A percentile compares a stretch with the other conserved stretches of the same genome.
These are phyloP conservation scores for Edaphochlamys debaryana DNA, from an alignment of 139 green algal genomes.

Conservation along the genomic window DNA sequence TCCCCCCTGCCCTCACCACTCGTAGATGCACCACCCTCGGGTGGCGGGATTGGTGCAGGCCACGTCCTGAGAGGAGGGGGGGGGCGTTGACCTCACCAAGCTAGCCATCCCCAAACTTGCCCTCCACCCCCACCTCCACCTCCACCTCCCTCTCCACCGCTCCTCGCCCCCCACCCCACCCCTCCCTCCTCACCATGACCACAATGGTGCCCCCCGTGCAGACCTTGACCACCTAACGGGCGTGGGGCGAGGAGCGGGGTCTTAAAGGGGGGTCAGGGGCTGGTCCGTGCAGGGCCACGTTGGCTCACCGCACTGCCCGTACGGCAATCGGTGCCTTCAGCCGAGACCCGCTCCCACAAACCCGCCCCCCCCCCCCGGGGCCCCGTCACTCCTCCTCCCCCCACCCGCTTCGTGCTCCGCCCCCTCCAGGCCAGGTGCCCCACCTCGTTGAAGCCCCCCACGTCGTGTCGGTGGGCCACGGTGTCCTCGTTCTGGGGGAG, in stretches of 20 bases:
- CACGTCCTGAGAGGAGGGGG: not conserved
- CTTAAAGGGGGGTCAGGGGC: too few relatives aligned
- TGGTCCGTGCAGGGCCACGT: too few relatives aligned
- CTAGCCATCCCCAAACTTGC: not conserved
- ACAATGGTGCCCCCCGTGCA: not conserved
- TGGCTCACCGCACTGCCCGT: too few relatives aligned
- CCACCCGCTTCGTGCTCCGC: too few relatives aligned
- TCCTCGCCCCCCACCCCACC: not conserved
- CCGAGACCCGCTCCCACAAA: too few relatives aligned
- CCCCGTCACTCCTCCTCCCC: too few relatives aligned
- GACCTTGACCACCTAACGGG: not conserved
- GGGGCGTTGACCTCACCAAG: too few relatives aligned
- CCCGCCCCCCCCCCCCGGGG: too few relatives aligned
- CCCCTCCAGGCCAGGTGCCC: too few relatives aligned
- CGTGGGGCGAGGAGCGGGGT: too few relatives aligned
- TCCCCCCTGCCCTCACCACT: not conserved
- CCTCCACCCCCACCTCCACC: not conserved
- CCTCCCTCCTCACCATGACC: not conserved
- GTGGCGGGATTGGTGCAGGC: not conserved
- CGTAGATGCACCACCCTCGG: conserved; percentile 9
- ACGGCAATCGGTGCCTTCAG: too few relatives aligned
- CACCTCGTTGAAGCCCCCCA: not conserved
- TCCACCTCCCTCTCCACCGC: not conserved
- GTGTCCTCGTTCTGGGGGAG: not conserved
- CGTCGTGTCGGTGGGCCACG: not conserved